phyloP scores from a whole-genome alignment of 306 rosid species.

The Hippophae rhamnoides region DNA sequence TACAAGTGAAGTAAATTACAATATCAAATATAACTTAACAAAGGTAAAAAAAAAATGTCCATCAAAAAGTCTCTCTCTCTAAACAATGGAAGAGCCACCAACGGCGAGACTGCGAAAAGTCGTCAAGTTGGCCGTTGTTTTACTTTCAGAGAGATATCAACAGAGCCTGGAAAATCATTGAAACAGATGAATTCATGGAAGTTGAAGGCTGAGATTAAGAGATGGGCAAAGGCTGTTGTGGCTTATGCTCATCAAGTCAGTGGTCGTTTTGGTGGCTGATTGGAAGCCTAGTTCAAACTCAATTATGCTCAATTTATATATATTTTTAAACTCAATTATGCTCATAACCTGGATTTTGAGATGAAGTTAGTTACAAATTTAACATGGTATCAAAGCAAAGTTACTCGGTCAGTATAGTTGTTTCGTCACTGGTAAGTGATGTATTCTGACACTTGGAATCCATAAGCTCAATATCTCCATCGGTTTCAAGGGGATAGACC shows the following conservation, averaged over 20 bases:
- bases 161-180: conserved; percentile 62
- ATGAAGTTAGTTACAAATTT: no score
- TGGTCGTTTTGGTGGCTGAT: conserved; percentile 27
- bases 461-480: no score
- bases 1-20: no score
- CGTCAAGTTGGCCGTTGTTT: conserved; percentile 36
- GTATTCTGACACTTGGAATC: no score
- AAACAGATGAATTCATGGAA: conserved; percentile 69
- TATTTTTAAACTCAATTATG: no score
- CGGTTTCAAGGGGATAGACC: no score
- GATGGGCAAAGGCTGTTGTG: conserved; percentile 92
- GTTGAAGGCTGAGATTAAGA: conserved; percentile 63
- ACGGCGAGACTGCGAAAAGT: conserved; percentile 9
- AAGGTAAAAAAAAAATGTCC: conserved; percentile 36
- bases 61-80: conserved; percentile 65
- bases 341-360: no score
- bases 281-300: neutral
- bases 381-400: no score
- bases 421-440: no score
- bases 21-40: no score
- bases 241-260: conserved; percentile 80
- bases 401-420: no score
- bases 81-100: conserved; percentile 21
- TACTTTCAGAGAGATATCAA: conserved; percentile 39
- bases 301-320: neutral